Conservation (phyloP, 768 basidiomycete genomes). For the Leccinum obscurum region DNA sequence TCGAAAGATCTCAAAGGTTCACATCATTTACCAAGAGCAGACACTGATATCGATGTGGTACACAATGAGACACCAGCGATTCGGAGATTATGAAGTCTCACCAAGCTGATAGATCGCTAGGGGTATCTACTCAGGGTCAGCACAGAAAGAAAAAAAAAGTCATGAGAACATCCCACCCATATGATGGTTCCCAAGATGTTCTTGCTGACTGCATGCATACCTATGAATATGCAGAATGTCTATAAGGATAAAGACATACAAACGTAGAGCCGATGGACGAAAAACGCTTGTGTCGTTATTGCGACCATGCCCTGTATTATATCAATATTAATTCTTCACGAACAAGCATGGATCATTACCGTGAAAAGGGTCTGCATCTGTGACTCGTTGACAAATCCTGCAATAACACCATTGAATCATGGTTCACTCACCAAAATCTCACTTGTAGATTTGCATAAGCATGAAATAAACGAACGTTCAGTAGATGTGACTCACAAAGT, state of each 20-base stretch:
- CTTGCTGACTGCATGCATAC: neutral
- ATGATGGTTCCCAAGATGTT: neutral
- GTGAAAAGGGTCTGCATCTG: neutral
- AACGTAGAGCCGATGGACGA: conserved; percentile 2
- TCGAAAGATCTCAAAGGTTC: neutral
- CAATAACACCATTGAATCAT: no score
- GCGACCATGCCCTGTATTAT: neutral
- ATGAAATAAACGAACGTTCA: neutral
- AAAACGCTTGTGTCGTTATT: conserved; percentile 1
- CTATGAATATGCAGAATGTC: neutral
- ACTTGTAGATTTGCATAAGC: neutral
- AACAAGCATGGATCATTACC: neutral
- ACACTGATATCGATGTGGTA: neutral
- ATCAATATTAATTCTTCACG: neutral
- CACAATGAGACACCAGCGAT: neutral
- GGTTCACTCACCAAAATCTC: conserved; percentile 1
- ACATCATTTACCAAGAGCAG: neutral
- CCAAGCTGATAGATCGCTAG: conserved; percentile 1
- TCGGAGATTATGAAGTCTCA: neutral
- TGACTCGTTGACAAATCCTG: neutral
- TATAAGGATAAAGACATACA: neutral
- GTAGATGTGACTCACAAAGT: neutral
- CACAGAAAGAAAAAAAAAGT: neutral
- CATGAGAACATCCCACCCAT: neutral
- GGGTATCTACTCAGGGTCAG: neutral